phyloP scores from a whole-genome alignment of 805 yeast genomes.

The Suhomyces emberorum region DNA sequence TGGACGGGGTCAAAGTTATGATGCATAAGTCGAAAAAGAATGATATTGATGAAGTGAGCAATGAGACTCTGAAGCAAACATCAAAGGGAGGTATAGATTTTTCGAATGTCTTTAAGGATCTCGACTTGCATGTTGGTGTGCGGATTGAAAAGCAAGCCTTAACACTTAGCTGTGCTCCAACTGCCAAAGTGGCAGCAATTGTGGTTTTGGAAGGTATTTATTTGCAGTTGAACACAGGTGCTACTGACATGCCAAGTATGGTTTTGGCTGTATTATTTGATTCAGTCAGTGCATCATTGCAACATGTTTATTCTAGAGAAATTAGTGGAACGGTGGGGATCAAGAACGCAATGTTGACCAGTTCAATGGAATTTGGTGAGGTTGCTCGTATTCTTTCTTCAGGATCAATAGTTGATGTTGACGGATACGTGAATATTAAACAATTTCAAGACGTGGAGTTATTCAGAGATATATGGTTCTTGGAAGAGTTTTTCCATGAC shows the following conservation, averaged over 20 bases:
- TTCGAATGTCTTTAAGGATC: constrained; percentile 42
- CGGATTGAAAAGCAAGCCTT: constrained; percentile 70
- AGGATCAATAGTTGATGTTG: constrained; percentile 52
- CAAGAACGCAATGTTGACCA: constrained; percentile 45
- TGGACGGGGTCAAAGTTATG: constrained; percentile 46
- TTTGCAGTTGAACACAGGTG: constrained; percentile 53
- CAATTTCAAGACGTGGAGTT: constrained; percentile 84
- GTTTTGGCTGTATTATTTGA: constrained; percentile 47
- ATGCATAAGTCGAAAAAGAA: constrained; percentile 22
- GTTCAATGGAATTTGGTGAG: constrained; percentile 45
- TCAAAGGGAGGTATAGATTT: constrained; percentile 26
- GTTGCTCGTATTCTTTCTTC: constrained; percentile 45
- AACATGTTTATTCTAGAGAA: constrained; percentile 88
- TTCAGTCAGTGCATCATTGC: constrained; percentile 68
- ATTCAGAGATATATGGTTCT: constrained; percentile 80
- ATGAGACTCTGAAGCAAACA: not conserved
- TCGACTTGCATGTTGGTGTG: constrained; percentile 62
- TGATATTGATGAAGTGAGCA: constrained; percentile 1
- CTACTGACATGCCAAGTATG: constrained; percentile 31
- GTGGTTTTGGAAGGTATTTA: constrained; percentile 70
- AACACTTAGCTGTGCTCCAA: constrained; percentile 86
- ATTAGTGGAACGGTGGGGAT: constrained; percentile 66
- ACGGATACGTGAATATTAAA: constrained; percentile 67
- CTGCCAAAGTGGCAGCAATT: constrained; percentile 86
- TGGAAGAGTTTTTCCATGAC: constrained; percentile 24